Percentiles rank a stretch among this genome's conserved stretches.
These are phyloP conservation scores for Ilyonectria sp. DNA, from an alignment of 2,329 filamentous ascomycete species.

Conservation along the genomic window DNA sequence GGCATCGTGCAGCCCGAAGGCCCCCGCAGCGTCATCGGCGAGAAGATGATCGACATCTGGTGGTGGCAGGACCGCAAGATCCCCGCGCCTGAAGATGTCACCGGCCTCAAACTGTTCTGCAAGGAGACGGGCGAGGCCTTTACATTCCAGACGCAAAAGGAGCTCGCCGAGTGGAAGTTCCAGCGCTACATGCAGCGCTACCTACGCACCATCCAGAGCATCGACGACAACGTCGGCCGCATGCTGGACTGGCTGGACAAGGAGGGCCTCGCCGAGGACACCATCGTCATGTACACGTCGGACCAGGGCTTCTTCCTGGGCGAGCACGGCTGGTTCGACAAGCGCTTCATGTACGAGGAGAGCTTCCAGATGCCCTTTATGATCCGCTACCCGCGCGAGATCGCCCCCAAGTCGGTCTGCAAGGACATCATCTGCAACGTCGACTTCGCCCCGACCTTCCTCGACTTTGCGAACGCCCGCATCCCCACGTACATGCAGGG, in stretches of 20 bases:
- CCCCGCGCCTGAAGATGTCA: conserved; percentile 34
- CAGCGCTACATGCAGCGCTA: conserved; percentile 72
- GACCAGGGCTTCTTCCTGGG: conserved; percentile 71
- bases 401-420: conserved; percentile 56
- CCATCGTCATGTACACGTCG: conserved; percentile 66
- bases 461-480: conserved; percentile 60
- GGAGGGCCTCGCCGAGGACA: conserved; percentile 60
- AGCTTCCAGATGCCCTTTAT: conserved; percentile 71
- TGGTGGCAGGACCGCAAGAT: conserved; percentile 47
- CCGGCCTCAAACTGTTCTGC: conserved; percentile 55
- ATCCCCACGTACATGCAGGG: conserved; percentile 68
- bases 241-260: conserved; percentile 61
- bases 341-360: conserved; percentile 72
- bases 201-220: conserved; percentile 64
- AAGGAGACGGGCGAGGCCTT: conserved; percentile 63
- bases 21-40: conserved; percentile 48
- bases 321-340: conserved; percentile 72
- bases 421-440: conserved; percentile 68
- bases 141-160: conserved; percentile 57
- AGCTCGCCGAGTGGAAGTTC: conserved; percentile 68
- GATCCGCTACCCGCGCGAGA: conserved; percentile 61
- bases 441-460: conserved; percentile 66
- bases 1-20: conserved; percentile 68
- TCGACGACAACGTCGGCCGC: conserved; percentile 67
- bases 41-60: conserved; percentile 27